These are phyloP conservation scores for Umbelopsis isabellina DNA, from an alignment of 192 early-diverging fungal genomes.

Conservation along the genomic window DNA sequence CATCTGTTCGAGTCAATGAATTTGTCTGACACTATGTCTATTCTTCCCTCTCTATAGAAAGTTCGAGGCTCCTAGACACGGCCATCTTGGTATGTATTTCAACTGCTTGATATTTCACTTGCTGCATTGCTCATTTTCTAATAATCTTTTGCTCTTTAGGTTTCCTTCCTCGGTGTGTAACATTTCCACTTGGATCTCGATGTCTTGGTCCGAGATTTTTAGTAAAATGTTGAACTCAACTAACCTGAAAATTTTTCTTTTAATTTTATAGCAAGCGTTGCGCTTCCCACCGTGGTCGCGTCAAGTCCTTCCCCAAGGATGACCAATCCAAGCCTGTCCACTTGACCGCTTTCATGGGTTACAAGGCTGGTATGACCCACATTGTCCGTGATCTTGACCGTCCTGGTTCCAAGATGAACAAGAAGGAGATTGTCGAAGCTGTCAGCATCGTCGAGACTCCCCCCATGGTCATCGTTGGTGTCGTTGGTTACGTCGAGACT, in stretches of 20 bases:
- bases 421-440: conserved; percentile 99
- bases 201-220: conserved; percentile 57
- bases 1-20: conserved; percentile 20
- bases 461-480: conserved; percentile 96
- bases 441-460: conserved; percentile 98
- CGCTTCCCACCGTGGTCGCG: conserved; percentile 89
- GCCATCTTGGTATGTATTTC: conserved; percentile 65
- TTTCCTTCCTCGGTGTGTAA: conserved; percentile 24
- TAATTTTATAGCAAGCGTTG: conserved; percentile 76
- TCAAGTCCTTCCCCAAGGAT: conserved; percentile 99
- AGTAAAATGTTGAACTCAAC: conserved; percentile 14
- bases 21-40: conserved; percentile 16
- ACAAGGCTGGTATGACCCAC: conserved; percentile 99
- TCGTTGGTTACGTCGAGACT: conserved; percentile 99
- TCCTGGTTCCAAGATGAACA: conserved; percentile 99
- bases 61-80: conserved; percentile 98
- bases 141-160: conserved; percentile 32
- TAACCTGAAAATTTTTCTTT: conserved; percentile 19
- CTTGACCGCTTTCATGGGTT: conserved; percentile 98
- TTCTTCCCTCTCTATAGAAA: conserved; percentile 83
- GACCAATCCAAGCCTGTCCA: conserved; percentile 92
- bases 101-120: neutral
- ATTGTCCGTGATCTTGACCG: conserved; percentile 99
- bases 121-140: neutral
- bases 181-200: conserved; percentile 48